Evolutionary conservation across 1,139 yeast genomes (phyloP).

Genomic region (Taphrina deformans): DNA sequence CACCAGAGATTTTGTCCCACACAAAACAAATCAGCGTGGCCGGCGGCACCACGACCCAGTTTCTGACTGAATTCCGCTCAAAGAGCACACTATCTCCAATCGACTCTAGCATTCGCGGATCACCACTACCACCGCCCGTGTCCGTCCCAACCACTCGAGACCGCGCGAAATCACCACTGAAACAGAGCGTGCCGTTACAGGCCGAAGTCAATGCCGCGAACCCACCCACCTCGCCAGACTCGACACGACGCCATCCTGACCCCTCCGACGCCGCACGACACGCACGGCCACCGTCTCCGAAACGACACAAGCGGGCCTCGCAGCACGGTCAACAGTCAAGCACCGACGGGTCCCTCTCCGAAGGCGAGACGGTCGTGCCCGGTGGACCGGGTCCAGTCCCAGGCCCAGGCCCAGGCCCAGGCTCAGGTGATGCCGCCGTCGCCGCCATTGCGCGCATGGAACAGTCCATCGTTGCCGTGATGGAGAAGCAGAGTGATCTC

Average conservation of each 20-base stretch:
- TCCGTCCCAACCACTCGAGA: not conserved
- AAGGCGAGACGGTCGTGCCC: not conserved
- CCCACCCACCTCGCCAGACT: not conserved
- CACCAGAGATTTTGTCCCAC: not conserved
- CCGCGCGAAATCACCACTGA: not conserved
- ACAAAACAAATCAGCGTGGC: not conserved
- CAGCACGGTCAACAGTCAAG: not conserved
- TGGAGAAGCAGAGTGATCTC: not conserved
- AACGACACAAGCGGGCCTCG: not conserved
- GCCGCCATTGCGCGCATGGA: constrained; percentile 5
- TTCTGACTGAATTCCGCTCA: constrained; percentile 1
- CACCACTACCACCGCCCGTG: constrained; percentile 12
- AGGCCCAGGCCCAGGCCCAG: no score
- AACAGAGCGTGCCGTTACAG: not conserved
- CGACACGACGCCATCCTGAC: not conserved
- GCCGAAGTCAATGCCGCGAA: constrained; percentile 2
- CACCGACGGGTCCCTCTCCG: not conserved
- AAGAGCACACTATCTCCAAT: constrained; percentile 9
- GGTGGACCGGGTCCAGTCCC: no score
- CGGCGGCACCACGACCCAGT: constrained; percentile 4
- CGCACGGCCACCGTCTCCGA: not conserved
- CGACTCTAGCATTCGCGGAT: constrained; percentile 21
- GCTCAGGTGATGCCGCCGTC: not conserved
- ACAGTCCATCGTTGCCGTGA: not conserved
- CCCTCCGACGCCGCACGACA: not conserved